Base-by-base conservation (phyloP, 2,329 filamentous ascomycete genomes). In the Stagonosporopsis rhizophila region DNA sequence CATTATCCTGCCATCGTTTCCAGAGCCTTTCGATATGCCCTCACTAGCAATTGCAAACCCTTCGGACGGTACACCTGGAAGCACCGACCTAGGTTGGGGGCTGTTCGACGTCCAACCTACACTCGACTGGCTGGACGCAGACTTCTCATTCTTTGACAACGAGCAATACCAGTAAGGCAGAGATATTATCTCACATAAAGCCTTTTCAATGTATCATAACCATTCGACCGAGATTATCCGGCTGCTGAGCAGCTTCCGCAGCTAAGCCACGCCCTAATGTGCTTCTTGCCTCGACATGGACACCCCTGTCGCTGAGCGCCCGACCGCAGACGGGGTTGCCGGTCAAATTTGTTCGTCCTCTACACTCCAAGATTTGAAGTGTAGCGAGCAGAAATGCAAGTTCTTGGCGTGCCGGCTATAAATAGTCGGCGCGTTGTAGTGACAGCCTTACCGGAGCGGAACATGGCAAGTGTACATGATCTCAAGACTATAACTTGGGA, bases 21-120 rank as follows among this genome's bases (percentile, higher is more conserved):
- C 22, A 3, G n/a, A 15, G 3, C 32, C 44, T 22, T 25, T 45
- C 8, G 9, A 3, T 3, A 8, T 4, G 17, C 30, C 28, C n/a
- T 17, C n/a, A 12, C 8, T 17, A n/a, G 59, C 62, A 23, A 38
- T 34, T 19, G 30, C 34, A 7, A 39, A 45, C 9, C 9, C 49
- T 19, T 3, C 23, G 6, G 30, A n/a, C 14, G 32, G 20, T 19
- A 44, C 23, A 12, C 14, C 38, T 38, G 23, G 23, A 1, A 11
- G 22, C 15, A 34, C 49, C 4, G 52, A 65, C 48, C 55, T 56
- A 17, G 52, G 45, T 5, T 65, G 58, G 56, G 64, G 55, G 1
- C 44, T 66, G 15, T 67, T 67, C 19, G 66, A 67, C 40, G 49
- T 59, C 1, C 66, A 68, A 38, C 62, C 66, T 17, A 66, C 60